A percentile compares a stretch with the other conserved stretches of the same genome.
phyloP scores from a whole-genome alignment of 768 basidiomycete genomes.

The Mycena chlorophos region DNA sequence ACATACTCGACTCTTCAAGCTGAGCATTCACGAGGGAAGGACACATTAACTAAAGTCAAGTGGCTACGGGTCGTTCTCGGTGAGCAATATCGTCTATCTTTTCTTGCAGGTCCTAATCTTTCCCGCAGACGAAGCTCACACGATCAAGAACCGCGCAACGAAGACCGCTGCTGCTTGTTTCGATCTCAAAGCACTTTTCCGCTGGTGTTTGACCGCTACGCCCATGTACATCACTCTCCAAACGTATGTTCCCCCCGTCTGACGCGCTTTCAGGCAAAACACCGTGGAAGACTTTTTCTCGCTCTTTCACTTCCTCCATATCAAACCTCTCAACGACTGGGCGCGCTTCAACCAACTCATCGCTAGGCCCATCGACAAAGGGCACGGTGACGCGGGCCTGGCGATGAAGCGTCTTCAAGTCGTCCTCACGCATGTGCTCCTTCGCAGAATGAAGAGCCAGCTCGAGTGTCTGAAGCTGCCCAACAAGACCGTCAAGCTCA shows the following conservation, averaged over 20 bases:
- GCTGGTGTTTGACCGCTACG: conserved; percentile 89
- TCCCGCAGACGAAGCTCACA: conserved; percentile 82
- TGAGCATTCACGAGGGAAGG: conserved; percentile 66
- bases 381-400: conserved; percentile 45
- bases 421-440: conserved; percentile 83
- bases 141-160: conserved; percentile 83
- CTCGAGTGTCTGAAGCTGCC: conserved; percentile 79
- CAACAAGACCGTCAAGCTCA: conserved; percentile 61
- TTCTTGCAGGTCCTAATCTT: background rate
- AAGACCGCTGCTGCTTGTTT: conserved; percentile 79
- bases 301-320: conserved; percentile 82
- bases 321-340: conserved; percentile 81
- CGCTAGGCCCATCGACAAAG: conserved; percentile 73
- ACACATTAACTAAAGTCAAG: conserved; percentile 73
- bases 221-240: conserved; percentile 52
- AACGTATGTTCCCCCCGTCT: background rate
- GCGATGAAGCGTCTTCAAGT: conserved; percentile 89
- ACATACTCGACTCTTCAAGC: conserved; percentile 83
- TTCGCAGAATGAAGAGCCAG: conserved; percentile 79
- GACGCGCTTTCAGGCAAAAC: conserved; percentile 64
- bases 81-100: conserved; percentile 31
- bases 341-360: conserved; percentile 76
- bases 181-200: conserved; percentile 67
- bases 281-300: conserved; percentile 86
- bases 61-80: conserved; percentile 89